phyloP scores from a whole-genome alignment of 2,329 filamentous ascomycete species.

The Claviceps cyperi region DNA sequence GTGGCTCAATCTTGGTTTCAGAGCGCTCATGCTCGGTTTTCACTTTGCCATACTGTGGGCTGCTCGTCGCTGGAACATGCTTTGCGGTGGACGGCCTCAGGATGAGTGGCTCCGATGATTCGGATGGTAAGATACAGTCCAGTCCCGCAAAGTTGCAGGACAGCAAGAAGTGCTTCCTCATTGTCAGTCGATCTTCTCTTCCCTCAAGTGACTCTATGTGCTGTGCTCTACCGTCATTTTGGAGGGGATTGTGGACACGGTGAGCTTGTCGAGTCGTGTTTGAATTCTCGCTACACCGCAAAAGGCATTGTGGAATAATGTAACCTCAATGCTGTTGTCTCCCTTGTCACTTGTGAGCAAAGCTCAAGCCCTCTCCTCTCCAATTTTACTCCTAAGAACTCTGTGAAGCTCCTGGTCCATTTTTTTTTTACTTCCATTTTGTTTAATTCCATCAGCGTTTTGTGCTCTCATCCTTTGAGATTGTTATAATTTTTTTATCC shows the following conservation, averaged over 20 bases:
- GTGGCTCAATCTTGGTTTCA: constrained; percentile 14
- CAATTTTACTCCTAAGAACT: neutral
- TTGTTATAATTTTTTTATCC: too few species aligned
- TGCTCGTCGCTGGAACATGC: constrained; percentile 17
- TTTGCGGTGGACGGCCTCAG: constrained; percentile 16
- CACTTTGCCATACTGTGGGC: constrained; percentile 22
- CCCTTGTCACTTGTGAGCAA: neutral
- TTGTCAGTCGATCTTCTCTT: neutral
- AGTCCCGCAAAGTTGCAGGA: neutral
- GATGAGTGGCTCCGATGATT: constrained; percentile 18
- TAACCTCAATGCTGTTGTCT: neutral
- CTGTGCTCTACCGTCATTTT: neutral
- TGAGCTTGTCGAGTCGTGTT: neutral
- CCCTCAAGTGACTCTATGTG: neutral
- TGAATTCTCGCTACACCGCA: neutral
- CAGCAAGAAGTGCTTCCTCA: neutral
- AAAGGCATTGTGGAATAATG: neutral
- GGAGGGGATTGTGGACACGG: neutral
- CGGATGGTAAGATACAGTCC: constrained; percentile 1
- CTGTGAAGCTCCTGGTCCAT: neutral
- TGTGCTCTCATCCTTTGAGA: too few species aligned
- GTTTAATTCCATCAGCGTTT: too few species aligned
- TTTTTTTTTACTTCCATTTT: too few species aligned
- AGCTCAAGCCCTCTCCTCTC: neutral
- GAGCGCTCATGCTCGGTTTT: constrained; percentile 17